Percentiles rank a stretch among this genome's conserved stretches.
phyloP scores from a whole-genome alignment of 768 basidiomycete species.

The Dacryopinax primogenitus region DNA sequence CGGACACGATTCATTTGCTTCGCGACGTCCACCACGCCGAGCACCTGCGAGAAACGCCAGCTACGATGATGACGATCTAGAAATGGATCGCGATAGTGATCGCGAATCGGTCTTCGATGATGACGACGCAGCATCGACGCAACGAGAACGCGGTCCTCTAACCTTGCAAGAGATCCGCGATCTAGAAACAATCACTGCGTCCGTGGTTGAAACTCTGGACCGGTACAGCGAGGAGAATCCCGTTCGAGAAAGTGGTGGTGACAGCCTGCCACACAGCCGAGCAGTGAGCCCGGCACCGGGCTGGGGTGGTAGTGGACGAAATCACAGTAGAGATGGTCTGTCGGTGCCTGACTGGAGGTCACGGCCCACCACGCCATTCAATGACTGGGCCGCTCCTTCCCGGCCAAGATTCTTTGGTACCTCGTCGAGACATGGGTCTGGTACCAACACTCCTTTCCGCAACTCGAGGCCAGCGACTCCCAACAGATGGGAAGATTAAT shows the following conservation, averaged over 20 bases:
- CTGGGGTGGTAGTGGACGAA: too few relatives aligned
- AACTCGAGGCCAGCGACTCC: too few relatives aligned
- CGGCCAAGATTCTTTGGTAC: too few relatives aligned
- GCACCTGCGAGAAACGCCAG: too few relatives aligned
- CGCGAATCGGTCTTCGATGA: slow-evolving; percentile 38
- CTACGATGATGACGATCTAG: slow-evolving; percentile 19
- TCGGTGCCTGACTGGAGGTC: too few relatives aligned
- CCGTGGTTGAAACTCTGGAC: slow-evolving; percentile 61
- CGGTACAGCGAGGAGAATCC: slow-evolving; percentile 47
- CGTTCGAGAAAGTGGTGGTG: not conserved
- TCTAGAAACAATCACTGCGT: slow-evolving; percentile 57
- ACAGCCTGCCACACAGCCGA: not conserved
- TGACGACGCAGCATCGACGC: slow-evolving; percentile 28
- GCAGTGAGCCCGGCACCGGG: too few relatives aligned
- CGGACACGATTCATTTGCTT: slow-evolving; percentile 28
- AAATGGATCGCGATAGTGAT: slow-evolving; percentile 35
- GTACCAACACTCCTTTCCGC: too few relatives aligned
- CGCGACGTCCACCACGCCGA: slow-evolving; percentile 24
- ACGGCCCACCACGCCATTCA: too few relatives aligned
- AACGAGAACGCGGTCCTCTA: slow-evolving; percentile 39
- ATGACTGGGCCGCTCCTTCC: too few relatives aligned
- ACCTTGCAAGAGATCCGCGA: slow-evolving; percentile 59
- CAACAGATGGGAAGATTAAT: too few relatives aligned
- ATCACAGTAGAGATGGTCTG: too few relatives aligned
- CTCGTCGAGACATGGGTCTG: too few relatives aligned